Conservation (phyloP, 768 basidiomycete species). For the Amanita fuliginea region DNA sequence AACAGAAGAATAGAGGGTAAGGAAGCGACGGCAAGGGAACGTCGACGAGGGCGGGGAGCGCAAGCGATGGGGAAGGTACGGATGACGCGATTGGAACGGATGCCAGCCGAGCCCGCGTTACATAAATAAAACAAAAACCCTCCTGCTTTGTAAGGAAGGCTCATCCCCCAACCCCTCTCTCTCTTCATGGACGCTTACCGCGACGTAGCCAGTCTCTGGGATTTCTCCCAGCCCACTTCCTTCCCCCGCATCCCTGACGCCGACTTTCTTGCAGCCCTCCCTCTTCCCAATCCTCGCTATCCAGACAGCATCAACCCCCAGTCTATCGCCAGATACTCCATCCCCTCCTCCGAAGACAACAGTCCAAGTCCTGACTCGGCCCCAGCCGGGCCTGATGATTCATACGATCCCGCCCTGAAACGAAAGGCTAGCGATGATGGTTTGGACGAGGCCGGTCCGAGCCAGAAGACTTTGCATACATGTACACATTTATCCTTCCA, state of each 20-base stretch:
- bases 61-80: constrained; percentile 4
- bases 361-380: constrained; percentile 54
- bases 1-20: not conserved
- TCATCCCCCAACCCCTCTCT: not conserved
- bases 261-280: constrained; percentile 63
- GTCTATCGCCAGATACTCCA: constrained; percentile 37
- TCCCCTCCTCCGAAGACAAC: constrained; percentile 65
- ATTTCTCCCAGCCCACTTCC: constrained; percentile 44
- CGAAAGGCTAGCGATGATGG: constrained; percentile 67
- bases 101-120: constrained; percentile 2
- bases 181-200: constrained; percentile 40
- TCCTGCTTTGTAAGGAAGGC: not conserved
- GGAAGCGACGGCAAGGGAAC: not conserved
- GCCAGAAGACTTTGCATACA: constrained; percentile 55
- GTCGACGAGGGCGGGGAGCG: not conserved
- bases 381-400: constrained; percentile 19
- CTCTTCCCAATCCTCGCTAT: constrained; percentile 5
- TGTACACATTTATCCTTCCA: constrained; percentile 24
- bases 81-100: constrained; percentile 2
- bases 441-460: constrained; percentile 55
- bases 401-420: constrained; percentile 46
- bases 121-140: constrained; percentile 2
- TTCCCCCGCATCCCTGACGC: constrained; percentile 62
- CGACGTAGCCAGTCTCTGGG: constrained; percentile 50
- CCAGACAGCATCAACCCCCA: constrained; percentile 49